Percentiles rank a stretch among this genome's conserved stretches.
phyloP scores from a whole-genome alignment of 768 basidiomycete species.

The Mycena haematopus region DNA sequence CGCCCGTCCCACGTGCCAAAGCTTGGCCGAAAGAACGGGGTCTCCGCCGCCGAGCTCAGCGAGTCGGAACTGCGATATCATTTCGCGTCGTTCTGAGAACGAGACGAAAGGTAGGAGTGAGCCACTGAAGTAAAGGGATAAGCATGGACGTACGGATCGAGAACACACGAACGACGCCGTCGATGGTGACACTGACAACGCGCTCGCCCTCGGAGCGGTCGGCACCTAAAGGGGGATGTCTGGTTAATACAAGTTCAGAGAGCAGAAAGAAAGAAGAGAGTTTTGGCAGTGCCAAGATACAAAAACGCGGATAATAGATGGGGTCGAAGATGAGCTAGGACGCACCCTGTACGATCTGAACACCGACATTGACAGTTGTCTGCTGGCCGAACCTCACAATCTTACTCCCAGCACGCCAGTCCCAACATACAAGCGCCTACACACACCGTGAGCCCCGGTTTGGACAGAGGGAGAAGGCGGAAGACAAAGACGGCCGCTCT shows the following conservation, averaged over 20 bases:
- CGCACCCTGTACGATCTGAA: conserved; percentile 74
- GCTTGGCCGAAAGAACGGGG: conserved; percentile 66
- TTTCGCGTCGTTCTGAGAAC: conserved; percentile 66
- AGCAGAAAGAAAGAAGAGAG: not conserved
- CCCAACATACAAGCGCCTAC: conserved; percentile 82
- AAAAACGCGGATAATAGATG: too few species aligned
- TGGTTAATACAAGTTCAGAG: too few species aligned
- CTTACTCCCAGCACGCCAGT: conserved; percentile 89
- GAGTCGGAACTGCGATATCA: conserved; percentile 92
- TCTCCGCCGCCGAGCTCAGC: conserved; percentile 76
- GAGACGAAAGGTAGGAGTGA: not conserved
- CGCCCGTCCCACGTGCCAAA: conserved; percentile 82
- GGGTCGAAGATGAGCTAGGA: conserved; percentile 17
- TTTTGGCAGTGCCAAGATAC: too few species aligned
- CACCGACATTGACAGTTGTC: conserved; percentile 90
- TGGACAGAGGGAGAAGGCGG: not conserved
- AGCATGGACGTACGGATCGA: conserved; percentile 84
- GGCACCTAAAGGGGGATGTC: conserved; percentile 4
- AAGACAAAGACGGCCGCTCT: too few species aligned
- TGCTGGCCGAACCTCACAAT: conserved; percentile 88
- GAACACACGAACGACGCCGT: conserved; percentile 89
- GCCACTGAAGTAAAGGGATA: not conserved
- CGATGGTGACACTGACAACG: conserved; percentile 90
- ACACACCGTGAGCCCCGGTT: not conserved
- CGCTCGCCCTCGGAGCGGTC: conserved; percentile 67